phyloP scores from a whole-genome alignment of 306 rosid species.

The Sicyos baderoa region DNA sequence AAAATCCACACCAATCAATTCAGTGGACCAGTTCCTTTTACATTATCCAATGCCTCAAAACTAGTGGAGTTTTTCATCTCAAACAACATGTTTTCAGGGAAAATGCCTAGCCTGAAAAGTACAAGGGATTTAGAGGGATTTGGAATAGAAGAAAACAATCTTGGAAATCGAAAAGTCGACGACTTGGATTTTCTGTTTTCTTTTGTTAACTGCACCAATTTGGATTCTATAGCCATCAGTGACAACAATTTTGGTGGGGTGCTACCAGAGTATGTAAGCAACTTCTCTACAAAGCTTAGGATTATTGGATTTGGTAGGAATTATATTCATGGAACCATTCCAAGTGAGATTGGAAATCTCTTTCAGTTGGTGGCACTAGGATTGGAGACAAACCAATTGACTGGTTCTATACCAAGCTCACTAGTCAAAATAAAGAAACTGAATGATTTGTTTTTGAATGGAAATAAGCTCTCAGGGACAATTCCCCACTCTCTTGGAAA shows the following conservation, averaged over 20 bases:
- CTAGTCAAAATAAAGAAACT: conserved; percentile 12
- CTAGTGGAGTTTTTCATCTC: neutral
- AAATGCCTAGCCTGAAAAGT: conserved; percentile 18
- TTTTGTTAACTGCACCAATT: conserved; percentile 21
- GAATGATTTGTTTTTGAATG: neutral
- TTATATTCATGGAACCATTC: conserved; percentile 24
- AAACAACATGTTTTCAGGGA: neutral
- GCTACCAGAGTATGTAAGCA: conserved; percentile 21
- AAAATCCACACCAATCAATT: neutral
- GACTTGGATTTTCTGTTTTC: conserved; percentile 25
- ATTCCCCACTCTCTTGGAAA: conserved; percentile 30
- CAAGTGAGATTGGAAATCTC: conserved; percentile 21
- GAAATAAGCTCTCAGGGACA: conserved; percentile 14
- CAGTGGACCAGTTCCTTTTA: conserved; percentile 22
- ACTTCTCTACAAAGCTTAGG: conserved; percentile 24
- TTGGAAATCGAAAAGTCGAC: neutral
- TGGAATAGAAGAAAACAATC: neutral
- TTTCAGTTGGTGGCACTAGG: conserved; percentile 1
- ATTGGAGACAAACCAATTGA: conserved; percentile 10
- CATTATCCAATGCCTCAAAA: conserved; percentile 23
- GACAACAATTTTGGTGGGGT: conserved; percentile 25
- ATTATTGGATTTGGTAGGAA: neutral
- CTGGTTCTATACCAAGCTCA: conserved; percentile 21
- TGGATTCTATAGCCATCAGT: neutral
- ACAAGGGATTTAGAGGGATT: neutral